A percentile compares a stretch with the other conserved stretches of the same genome.
These are phyloP conservation scores for Tuber brumale DNA, from an alignment of 495 filamentous ascomycete species.

Conservation along the genomic window DNA sequence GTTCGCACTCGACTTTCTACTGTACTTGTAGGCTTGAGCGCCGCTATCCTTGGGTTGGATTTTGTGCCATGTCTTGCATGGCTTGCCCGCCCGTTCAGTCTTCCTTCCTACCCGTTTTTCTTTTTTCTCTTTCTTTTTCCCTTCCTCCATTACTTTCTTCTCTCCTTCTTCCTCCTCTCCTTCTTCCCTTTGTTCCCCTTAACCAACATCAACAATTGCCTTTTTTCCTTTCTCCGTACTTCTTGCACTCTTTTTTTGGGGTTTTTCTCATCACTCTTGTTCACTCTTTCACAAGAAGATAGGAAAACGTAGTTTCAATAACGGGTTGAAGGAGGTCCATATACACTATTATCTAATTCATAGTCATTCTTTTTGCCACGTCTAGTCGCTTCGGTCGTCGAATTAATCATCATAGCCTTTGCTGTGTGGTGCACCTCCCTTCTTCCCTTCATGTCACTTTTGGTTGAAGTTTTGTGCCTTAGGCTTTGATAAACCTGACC, in stretches of 20 bases:
- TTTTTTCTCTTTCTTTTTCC: conserved; percentile 6
- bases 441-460: not conserved
- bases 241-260: conserved; percentile 14
- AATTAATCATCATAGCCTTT: not conserved
- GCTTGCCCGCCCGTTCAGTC: not conserved
- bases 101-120: not conserved
- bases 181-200: conserved; percentile 16
- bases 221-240: not conserved
- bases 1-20: not conserved
- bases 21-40: not conserved
- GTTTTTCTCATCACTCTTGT: conserved; percentile 33
- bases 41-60: not conserved
- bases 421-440: not conserved
- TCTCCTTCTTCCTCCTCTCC: conserved; percentile 16
- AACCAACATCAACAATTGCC: not conserved
- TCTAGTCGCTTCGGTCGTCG: conserved; percentile 22
- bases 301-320: conserved; percentile 8
- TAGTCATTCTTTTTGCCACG: conserved; percentile 1
- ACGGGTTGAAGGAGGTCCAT: conserved; percentile 14
- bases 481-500: not conserved
- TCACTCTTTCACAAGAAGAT: conserved; percentile 34
- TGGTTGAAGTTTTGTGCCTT: not conserved
- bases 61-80: not conserved
- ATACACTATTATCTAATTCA: conserved; percentile 16
- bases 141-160: conserved; percentile 5